Base-by-base conservation (phyloP, 305 asterid species). In the Nicotiana rustica region DNA sequence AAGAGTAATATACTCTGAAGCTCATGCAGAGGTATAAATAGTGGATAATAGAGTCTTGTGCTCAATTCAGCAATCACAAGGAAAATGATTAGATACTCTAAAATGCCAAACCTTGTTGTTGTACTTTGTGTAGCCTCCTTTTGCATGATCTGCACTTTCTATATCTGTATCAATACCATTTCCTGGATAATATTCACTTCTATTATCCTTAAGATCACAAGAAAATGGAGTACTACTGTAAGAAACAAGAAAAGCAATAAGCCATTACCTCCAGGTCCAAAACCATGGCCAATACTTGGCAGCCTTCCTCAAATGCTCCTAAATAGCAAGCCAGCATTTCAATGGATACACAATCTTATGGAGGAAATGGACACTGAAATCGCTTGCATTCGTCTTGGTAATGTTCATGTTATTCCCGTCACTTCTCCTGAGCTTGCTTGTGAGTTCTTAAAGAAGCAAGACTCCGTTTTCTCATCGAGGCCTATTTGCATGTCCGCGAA, bases 391-490 rank as follows among this genome's bases (percentile, higher is more conserved):
- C 75, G 65, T 64, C 66, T 79, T 3, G 85, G 76, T 0, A 13
- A 0, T 5, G 31, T 66, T 41, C 49, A 70, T 31, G 62, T 80
- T 13, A 84, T 84, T 65, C 13, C 79, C 0, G 82, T 84, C 17
- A 65, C 82, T 14, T 80, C 84, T 2, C 86, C 79, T 17, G 84
- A 84, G n/a, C 81, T 83, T 12, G 66, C 77, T 13, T 5, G 67
- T 6, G 77, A 83, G 81, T 83, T 79, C 67, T 38, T 84, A 18
- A 62, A 75, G 19, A 75, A 65, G 4, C 86, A 81, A 5, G 86
- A 84, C 49, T 10, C 55, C 1, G 36, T 35, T 67, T 84, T 84
- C 66, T 81, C 84, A 2, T 15, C 21, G 0, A 75, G 82, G 36
- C 86, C 82, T 25, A 3, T 56, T 75, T 73, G 69, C 79, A 64